Conservation (phyloP, 768 basidiomycete species). For the Xanthoconium purpureum region DNA sequence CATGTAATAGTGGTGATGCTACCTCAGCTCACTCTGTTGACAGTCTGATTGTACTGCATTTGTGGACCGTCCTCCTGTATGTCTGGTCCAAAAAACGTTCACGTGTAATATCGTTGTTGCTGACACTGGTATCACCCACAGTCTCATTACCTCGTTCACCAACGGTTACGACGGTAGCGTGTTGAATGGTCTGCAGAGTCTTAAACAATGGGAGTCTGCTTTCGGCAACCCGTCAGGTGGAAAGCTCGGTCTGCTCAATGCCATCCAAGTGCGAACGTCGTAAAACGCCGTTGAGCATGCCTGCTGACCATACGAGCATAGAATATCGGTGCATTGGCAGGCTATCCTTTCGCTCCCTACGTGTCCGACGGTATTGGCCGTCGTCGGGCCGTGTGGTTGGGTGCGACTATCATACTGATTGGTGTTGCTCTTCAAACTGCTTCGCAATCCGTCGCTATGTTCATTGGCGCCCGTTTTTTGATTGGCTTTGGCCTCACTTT, state of each 20-base stretch:
- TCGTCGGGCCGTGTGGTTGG: constrained; percentile 60
- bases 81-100: constrained; percentile 15
- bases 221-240: constrained; percentile 58
- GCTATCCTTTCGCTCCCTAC: constrained; percentile 69
- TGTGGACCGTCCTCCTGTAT: constrained; percentile 67
- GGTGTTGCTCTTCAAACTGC: constrained; percentile 70
- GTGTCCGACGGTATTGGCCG: constrained; percentile 72
- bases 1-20: neutral
- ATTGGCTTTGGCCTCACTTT: constrained; percentile 78
- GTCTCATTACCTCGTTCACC: constrained; percentile 72
- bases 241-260: constrained; percentile 66
- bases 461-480: constrained; percentile 77
- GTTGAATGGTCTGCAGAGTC: constrained; percentile 77
- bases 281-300: neutral
- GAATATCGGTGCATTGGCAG: constrained; percentile 69
- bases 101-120: neutral
- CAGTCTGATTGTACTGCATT: constrained; percentile 61
- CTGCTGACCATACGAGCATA: constrained; percentile 22
- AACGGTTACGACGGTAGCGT: constrained; percentile 76
- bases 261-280: constrained; percentile 54
- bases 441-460: constrained; percentile 70
- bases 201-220: constrained; percentile 58
- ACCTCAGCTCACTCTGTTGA: neutral
- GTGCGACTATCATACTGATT: constrained; percentile 66
- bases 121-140: constrained; percentile 21